These are phyloP conservation scores for Rhynchosporium graminicola DNA, from an alignment of 2,329 filamentous ascomycete genomes.

Conservation along the genomic window DNA sequence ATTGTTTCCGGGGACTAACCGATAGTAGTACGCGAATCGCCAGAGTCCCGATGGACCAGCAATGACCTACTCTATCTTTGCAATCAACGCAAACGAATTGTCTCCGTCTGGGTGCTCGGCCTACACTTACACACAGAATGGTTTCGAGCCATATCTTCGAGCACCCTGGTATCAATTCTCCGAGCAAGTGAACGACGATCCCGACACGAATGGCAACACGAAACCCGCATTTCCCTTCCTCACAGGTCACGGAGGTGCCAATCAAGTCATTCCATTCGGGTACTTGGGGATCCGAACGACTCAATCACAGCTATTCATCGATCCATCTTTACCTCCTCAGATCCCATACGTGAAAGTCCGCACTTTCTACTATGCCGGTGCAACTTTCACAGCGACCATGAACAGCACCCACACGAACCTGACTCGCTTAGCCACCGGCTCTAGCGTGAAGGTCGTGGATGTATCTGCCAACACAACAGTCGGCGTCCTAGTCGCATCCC, in stretches of 20 bases:
- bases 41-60: conserved; percentile 68
- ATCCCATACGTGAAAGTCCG: conserved; percentile 61
- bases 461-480: conserved; percentile 59
- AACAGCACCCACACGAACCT: conserved; percentile 67
- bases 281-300: conserved; percentile 65
- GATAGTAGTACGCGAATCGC: conserved; percentile 59
- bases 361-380: conserved; percentile 67
- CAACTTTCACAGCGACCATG: conserved; percentile 60
- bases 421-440: conserved; percentile 49
- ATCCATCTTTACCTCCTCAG: conserved; percentile 62
- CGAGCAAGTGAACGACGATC: conserved; percentile 66
- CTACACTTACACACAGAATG: conserved; percentile 67
- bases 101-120: conserved; percentile 67
- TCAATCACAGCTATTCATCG: conserved; percentile 59
- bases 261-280: conserved; percentile 67
- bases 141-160: conserved; percentile 62
- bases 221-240: conserved; percentile 57
- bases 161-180: conserved; percentile 72
- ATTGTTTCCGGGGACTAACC: conserved; percentile 18
- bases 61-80: conserved; percentile 73
- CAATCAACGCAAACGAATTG: conserved; percentile 64
- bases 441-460: conserved; percentile 49
- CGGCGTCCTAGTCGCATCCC: conserved; percentile 56
- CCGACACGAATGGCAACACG: conserved; percentile 54
- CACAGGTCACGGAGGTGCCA: conserved; percentile 68